Base-by-base conservation (phyloP, 1,284 basidiomycete genomes). In the Leccinum pachyderme region DNA sequence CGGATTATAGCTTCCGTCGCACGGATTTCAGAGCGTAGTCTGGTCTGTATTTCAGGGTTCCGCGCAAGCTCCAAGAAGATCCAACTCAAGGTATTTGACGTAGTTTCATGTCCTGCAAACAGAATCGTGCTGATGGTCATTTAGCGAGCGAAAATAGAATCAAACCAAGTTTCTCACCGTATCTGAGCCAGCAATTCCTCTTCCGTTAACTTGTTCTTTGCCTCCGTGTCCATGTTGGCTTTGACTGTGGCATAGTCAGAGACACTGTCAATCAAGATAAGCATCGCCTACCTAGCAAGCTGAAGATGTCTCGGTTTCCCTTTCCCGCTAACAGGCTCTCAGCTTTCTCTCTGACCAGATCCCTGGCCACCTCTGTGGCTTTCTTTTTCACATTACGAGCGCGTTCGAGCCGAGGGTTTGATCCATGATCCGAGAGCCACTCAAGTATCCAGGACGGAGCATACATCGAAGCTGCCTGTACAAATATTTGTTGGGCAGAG, bases 181-280 rank as follows among this genome's bases (percentile, higher is more conserved):
- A 87, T 80, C 63, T 84, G 81, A 7, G 81, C 68, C 2, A 81
- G 59, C 59, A 84, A 66, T 57, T 84, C 84, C 27, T 77, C 75
- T 27, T 83, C 77, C 5, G 61, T 75, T 51, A 86, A 66, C 52
- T 71, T 72, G 22, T 70, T 70, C 54, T 72, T 75, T 47, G 73
- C 73, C 11, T 78, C 69, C 46, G 78, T 72, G 4, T 77, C 75
- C 44, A 72, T 70, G 56, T 84, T 84, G 6, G 82, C 81, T 62
- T 75, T 77, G 46, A 83, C 83, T 83, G 47, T 0, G 27, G 31
- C 28, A 11, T 22, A 5, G 46, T 67, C 24, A 59, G 43, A 13
- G 32, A 33, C 4, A 18, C 27, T 0, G 8, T 7, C 0, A 41
- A 33, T 15, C 8, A 9, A 29, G 11, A 37, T 31, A 39, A 46